A percentile compares a stretch with the other conserved stretches of the same genome.
These are phyloP conservation scores for Tylopilus sp. DNA, from an alignment of 1,284 basidiomycete genomes.

Conservation along the genomic window DNA sequence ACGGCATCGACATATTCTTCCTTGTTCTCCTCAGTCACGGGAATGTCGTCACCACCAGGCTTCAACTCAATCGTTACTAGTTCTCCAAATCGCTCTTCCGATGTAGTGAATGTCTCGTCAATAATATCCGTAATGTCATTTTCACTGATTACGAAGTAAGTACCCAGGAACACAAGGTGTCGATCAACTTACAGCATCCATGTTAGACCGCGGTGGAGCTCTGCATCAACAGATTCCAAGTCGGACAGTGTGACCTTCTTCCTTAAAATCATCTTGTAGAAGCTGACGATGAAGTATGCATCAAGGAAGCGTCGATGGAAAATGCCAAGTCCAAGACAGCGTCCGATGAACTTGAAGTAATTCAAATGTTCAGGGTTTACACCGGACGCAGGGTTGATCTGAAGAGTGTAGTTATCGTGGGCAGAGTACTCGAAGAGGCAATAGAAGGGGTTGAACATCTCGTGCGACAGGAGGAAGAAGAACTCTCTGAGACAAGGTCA, in stretches of 20 bases:
- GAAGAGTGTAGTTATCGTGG: slow-evolving; percentile 94
- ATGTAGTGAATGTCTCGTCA: slow-evolving; percentile 86
- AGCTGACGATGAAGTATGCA: slow-evolving; percentile 94
- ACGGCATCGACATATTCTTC: slow-evolving; percentile 89
- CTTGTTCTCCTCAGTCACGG: slow-evolving; percentile 93
- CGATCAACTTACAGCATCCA: slow-evolving; percentile 79
- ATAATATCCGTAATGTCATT: slow-evolving; percentile 91
- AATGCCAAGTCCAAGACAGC: slow-evolving; percentile 87
- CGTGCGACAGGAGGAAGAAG: slow-evolving; percentile 92
- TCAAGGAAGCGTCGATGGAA: slow-evolving; percentile 96
- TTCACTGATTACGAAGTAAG: slow-evolving; percentile 45
- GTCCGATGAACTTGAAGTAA: slow-evolving; percentile 97
- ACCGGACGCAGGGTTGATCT: slow-evolving; percentile 92
- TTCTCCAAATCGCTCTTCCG: slow-evolving; percentile 93
- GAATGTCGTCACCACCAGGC: slow-evolving; percentile 72
- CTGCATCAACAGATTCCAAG: slow-evolving; percentile 84
- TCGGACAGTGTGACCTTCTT: slow-evolving; percentile 86
- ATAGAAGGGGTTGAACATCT: slow-evolving; percentile 96
- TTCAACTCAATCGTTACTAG: slow-evolving; percentile 89
- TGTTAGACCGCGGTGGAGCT: slow-evolving; percentile 83
- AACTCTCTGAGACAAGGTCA: slow-evolving; percentile 49
- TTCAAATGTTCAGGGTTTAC: slow-evolving; percentile 96
- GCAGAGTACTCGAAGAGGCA: slow-evolving; percentile 96
- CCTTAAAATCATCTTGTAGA: slow-evolving; percentile 97
- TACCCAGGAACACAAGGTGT: slow-evolving; percentile 3